Evolutionary conservation across 805 yeast genomes (phyloP).

Genomic region (Wickerhamomyces ciferrii): DNA sequence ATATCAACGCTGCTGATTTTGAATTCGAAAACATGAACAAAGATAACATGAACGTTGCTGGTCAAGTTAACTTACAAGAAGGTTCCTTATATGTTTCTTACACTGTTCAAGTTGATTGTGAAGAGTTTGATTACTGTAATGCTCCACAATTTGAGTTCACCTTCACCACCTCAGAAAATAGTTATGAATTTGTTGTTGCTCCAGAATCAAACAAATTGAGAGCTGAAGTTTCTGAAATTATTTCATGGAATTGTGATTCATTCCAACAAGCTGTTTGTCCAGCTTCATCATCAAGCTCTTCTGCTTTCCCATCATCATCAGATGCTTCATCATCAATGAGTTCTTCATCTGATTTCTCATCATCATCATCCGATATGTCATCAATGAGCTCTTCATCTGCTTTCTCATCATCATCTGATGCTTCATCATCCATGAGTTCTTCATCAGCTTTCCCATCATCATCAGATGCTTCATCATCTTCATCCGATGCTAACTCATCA

Average conservation of each 20-base stretch:
- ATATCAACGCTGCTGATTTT: background rate
- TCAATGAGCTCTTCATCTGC: conserved; percentile 4
- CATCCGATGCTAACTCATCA: conserved; percentile 3
- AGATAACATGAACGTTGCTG: too few relatives aligned
- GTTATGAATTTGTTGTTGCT: conserved; percentile 4
- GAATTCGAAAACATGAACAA: background rate
- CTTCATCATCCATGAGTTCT: background rate
- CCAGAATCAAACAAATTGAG: too few relatives aligned
- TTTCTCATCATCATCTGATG: background rate
- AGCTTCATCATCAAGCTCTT: background rate
- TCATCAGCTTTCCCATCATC: background rate
- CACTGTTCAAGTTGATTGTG: too few relatives aligned
- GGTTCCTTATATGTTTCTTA: background rate
- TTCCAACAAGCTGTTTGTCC: background rate
- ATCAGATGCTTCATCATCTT: background rate
- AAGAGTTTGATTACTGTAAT: too few relatives aligned
- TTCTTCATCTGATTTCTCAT: background rate
- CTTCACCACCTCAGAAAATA: background rate
- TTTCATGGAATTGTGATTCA: too few relatives aligned
- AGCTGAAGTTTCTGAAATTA: too few relatives aligned
- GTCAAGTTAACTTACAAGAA: background rate
- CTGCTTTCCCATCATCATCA: background rate
- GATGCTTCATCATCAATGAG: background rate
- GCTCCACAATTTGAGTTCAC: background rate
- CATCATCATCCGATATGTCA: conserved; percentile 1